Percentiles rank a stretch among this genome's conserved stretches.
Evolutionary conservation across 1,284 basidiomycete species (phyloP).

Genomic region (Irpex rosettiformis): DNA sequence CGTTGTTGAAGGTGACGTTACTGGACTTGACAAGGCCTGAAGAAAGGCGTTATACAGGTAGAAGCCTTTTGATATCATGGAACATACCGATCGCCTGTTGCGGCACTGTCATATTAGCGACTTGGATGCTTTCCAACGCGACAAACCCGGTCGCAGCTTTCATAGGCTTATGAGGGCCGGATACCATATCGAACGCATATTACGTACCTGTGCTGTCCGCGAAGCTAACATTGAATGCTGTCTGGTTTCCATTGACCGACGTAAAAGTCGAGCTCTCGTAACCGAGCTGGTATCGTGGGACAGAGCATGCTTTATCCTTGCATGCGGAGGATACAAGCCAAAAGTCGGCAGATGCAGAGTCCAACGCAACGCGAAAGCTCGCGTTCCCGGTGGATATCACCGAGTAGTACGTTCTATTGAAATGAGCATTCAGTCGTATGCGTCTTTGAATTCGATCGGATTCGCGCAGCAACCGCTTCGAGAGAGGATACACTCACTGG

Average conservation of each 20-base stretch:
- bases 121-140: slow-evolving; percentile 55
- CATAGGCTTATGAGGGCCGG: neutral
- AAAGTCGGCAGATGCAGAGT: slow-evolving; percentile 74
- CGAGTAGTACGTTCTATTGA: slow-evolving; percentile 61
- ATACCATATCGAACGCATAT: slow-evolving; percentile 1
- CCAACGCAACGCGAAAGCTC: slow-evolving; percentile 65
- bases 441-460: neutral
- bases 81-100: slow-evolving; percentile 62
- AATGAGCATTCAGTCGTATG: slow-evolving; percentile 2
- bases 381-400: slow-evolving; percentile 57
- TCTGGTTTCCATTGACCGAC: slow-evolving; percentile 56
- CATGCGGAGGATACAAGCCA: slow-evolving; percentile 70
- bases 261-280: slow-evolving; percentile 65
- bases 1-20: slow-evolving; percentile 57
- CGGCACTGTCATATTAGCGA: slow-evolving; percentile 55
- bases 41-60: neutral
- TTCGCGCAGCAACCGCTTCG: neutral
- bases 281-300: slow-evolving; percentile 64
- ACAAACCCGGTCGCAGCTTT: slow-evolving; percentile 66
- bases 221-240: slow-evolving; percentile 56
- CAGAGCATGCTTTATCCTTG: slow-evolving; percentile 46
- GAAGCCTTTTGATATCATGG: neutral
- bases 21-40: slow-evolving; percentile 57
- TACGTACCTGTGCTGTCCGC: slow-evolving; percentile 63
- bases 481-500: slow-evolving; percentile 27